Conservation (phyloP, 1,284 basidiomycete species). For the Cystobasidiaceae sp. region DNA sequence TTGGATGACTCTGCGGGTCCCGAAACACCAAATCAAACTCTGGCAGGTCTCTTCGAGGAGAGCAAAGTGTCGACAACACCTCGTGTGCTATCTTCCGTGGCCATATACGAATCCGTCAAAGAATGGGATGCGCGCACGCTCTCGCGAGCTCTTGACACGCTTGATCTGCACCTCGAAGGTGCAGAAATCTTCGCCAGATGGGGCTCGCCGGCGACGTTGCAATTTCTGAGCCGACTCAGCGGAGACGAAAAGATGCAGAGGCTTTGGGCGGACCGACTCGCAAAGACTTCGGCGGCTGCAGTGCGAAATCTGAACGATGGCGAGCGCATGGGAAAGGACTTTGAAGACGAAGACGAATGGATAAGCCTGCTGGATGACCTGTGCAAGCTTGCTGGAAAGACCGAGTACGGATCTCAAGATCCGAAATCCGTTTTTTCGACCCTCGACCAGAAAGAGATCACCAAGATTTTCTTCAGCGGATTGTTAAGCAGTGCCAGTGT, state of each 20-base stretch:
- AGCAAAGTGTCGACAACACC: background rate
- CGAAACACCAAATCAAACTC: background rate
- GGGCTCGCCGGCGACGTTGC: slow-evolving; percentile 69
- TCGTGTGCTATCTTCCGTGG: background rate
- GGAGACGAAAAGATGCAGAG: slow-evolving; percentile 21
- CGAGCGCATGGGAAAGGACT: slow-evolving; percentile 43
- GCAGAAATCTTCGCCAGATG: slow-evolving; percentile 84
- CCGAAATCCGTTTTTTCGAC: slow-evolving; percentile 71
- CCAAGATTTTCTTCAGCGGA: slow-evolving; percentile 73
- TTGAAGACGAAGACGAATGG: slow-evolving; percentile 69
- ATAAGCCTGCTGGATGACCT: slow-evolving; percentile 79
- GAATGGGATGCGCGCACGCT: slow-evolving; percentile 54
- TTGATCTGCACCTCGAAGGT: slow-evolving; percentile 87
- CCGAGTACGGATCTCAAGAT: slow-evolving; percentile 46
- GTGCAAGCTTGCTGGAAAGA: slow-evolving; percentile 65
- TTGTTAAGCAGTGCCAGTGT: slow-evolving; percentile 76
- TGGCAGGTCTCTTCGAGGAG: slow-evolving; percentile 7
- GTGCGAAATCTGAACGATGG: slow-evolving; percentile 47
- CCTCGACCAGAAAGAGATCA: slow-evolving; percentile 63
- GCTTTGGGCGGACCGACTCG: slow-evolving; percentile 23
- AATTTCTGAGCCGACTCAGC: slow-evolving; percentile 67
- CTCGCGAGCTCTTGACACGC: slow-evolving; percentile 74
- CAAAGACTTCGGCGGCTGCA: slow-evolving; percentile 43
- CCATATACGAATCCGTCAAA: background rate
- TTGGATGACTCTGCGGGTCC: slow-evolving; percentile 46